Base-by-base conservation (phyloP, 2,329 filamentous ascomycete genomes). In the Metarhizium guizhouense region DNA sequence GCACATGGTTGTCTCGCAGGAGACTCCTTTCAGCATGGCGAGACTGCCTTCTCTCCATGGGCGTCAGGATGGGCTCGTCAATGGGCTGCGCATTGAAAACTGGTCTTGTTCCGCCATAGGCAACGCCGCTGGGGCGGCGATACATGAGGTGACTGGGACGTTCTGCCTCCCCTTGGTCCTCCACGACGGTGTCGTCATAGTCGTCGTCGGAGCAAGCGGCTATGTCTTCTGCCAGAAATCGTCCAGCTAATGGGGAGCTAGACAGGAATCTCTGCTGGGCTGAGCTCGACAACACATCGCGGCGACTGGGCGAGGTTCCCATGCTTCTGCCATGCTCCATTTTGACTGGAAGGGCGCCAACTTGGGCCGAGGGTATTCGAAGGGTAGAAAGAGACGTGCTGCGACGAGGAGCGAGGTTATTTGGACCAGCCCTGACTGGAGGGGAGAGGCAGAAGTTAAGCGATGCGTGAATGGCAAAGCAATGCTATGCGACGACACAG, bases 101-200 rank as follows among this genome's bases (percentile, higher is more conserved):
- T 3, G 87, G 85, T 54, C 90, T 79, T 1, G 84, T 80, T 29
- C 86, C 85, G 13, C 86, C 87, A 57, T 82, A 88, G 34, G 86
- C 85, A 47, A 94, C 85, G 65, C 86, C 87, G 61, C 84, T 88
- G 1, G 90, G 89, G 49, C 90, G 82, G 55, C 88, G 83, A 72
- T 94, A 96, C 62, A 77, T 78, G 66, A 70, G 74, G 55, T 74
- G 64, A 11, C 30, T 5, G 30, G 72, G 72, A 48, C 75, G 65
- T 52, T 74, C 67, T 53, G 67, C 61, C 4, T 70, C 70, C 2
- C 63, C 62, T 32, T 68, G 64, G 36, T 66, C 62, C 42, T 66
- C 68, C 13, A 65, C 65, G 25, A 53, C 58, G n/a, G 65, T 64
- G 42, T 70, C 67, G 29, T 63, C 65, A 32, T 70, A 72, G 43